These are phyloP conservation scores for Trifolium subterraneum DNA, from an alignment of 306 rosid species.

Conservation along the genomic window DNA sequence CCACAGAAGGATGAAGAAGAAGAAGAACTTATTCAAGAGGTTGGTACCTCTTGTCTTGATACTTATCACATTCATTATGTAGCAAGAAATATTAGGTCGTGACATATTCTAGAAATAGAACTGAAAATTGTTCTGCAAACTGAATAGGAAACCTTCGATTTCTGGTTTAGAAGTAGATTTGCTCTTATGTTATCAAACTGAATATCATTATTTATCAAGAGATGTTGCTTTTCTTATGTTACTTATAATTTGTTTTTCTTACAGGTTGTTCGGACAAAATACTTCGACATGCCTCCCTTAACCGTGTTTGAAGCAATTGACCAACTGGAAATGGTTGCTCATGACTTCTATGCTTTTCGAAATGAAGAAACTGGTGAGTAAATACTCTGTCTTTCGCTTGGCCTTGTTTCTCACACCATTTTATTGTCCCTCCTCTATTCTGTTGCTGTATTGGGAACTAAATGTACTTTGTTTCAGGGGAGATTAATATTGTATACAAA, in stretches of 20 bases:
- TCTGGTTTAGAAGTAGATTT: conserved; percentile 22
- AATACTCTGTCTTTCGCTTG: conserved; percentile 22
- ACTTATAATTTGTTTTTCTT: background rate
- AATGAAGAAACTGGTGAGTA: conserved; percentile 90
- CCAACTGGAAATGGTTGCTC: conserved; percentile 86
- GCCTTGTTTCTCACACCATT: conserved; percentile 9
- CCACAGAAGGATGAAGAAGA: conserved; percentile 46
- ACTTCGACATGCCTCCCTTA: conserved; percentile 96
- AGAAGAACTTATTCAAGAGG: conserved; percentile 67
- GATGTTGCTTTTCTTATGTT: conserved; percentile 12
- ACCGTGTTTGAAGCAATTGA: conserved; percentile 87
- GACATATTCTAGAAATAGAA: conserved; percentile 1
- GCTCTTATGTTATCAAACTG: conserved; percentile 2
- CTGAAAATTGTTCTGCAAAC: conserved; percentile 12
- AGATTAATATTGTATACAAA: conserved; percentile 79
- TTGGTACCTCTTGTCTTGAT: conserved; percentile 44
- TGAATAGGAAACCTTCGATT: background rate
- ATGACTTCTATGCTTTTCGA: conserved; percentile 87
- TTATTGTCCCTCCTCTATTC: conserved; percentile 10
- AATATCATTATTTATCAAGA: conserved; percentile 17
- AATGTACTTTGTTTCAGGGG: conserved; percentile 58
- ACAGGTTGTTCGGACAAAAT: conserved; percentile 87
- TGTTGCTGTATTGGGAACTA: conserved; percentile 27
- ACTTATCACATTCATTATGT: background rate
- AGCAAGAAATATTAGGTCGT: background rate